phyloP scores from a whole-genome alignment of 805 yeast genomes.

The Kluyveromyces dobzhanskii region DNA sequence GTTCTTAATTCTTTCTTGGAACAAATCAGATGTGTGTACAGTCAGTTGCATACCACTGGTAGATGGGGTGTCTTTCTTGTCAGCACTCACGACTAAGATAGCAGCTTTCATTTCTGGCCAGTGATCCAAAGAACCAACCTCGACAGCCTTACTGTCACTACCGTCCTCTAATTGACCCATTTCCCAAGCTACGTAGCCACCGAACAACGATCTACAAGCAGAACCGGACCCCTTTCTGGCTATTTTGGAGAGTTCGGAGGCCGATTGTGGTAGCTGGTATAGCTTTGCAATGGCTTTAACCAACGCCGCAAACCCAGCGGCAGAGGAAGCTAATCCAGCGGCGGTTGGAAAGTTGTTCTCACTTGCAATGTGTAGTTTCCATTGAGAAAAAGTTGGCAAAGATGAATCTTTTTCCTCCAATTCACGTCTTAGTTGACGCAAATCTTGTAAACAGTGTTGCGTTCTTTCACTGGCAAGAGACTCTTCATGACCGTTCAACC shows the following conservation, averaged over 20 bases:
- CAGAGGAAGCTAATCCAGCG: constrained; percentile 95
- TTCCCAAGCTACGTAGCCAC: constrained; percentile 99
- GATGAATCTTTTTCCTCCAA: constrained; percentile 46
- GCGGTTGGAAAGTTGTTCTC: constrained; percentile 99
- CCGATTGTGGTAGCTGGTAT: constrained; percentile 75
- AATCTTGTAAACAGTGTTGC: constrained; percentile 66
- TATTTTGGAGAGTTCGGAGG: constrained; percentile 79
- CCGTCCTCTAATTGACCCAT: constrained; percentile 78
- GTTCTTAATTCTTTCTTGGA: constrained; percentile 63
- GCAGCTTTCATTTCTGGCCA: constrained; percentile 95
- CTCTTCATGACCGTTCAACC: constrained; percentile 82
- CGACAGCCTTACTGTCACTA: constrained; percentile 89
- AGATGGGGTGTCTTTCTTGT: constrained; percentile 88
- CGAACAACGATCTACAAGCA: constrained; percentile 93
- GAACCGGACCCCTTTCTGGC: constrained; percentile 99
- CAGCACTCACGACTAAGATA: constrained; percentile 85
- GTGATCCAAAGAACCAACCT: constrained; percentile 72
- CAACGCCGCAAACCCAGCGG: constrained; percentile 97
- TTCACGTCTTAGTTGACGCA: constrained; percentile 56
- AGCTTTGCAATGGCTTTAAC: constrained; percentile 82
- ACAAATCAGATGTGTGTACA: constrained; percentile 80
- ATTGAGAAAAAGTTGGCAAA: constrained; percentile 54
- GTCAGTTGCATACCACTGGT: constrained; percentile 97
- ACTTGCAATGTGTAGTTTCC: constrained; percentile 72
- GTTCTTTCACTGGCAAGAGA: constrained; percentile 55